Evolutionary conservation across 2,329 filamentous ascomycete genomes (phyloP), one percentile per base, ranked within the genome.

Genomic region (Cladophialophora chaetospira): DNA sequence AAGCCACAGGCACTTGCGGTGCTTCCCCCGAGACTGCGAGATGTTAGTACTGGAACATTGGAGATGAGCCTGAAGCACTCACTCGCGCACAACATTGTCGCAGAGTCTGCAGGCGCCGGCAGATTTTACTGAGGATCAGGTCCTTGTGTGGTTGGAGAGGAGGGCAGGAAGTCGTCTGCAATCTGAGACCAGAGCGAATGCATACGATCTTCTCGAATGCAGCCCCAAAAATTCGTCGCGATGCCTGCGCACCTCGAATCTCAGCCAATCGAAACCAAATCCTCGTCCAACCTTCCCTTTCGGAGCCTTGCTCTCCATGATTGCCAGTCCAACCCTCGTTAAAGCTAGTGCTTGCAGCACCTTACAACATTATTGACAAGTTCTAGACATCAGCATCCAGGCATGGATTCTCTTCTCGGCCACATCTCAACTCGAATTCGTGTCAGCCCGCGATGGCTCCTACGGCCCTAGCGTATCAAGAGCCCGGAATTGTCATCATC

Each of bases 1-100:
- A 99, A 70, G 91, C 89, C 66, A 97, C 93, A 54, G 94, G 92
- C 76, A 91, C 88, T 78, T 96, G 89, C 64, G 94, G 93, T 77
- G 91, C 87, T 83, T 97, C 93, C 77, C 94, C 94, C 62, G 94
- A 99, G 75, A 99, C 93, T 96, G 69, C 38, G n/a, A 35, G 42
- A 38, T 5, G 21, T 54, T 42, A 51, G 53, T 53, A 19, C 35
- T 42, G 28, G 26, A 43, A 21, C 11, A n/a, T 10, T 44, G 17
- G n/a, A n/a, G 25, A 45, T 19, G 2, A 15, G 4, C 17, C 3
- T 11, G 51, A 13, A 51, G 36, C 10, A 53, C 61, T 55, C 48
- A 63, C 61, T 63, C 56, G 61, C 61, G 48, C 61, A 63, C 56
- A 63, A 46, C 61, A 63, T 63, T 8, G 47, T 45, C 38, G 51